These are phyloP conservation scores for Multifurca ochricompacta DNA, from an alignment of 768 basidiomycete genomes.

Conservation along the genomic window DNA sequence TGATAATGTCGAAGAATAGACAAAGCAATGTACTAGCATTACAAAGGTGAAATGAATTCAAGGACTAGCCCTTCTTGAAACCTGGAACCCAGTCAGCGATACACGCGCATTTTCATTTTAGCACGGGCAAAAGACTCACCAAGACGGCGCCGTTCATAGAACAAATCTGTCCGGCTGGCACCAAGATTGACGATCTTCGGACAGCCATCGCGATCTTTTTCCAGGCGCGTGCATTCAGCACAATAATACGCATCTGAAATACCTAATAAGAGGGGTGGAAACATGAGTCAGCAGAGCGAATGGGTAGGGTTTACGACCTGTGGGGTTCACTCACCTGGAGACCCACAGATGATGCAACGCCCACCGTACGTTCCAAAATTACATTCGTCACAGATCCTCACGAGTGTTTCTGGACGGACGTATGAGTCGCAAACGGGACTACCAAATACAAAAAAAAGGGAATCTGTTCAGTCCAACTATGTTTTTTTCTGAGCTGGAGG, in stretches of 20 bases:
- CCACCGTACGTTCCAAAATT: slow-evolving; percentile 99
- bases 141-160: slow-evolving; percentile 83
- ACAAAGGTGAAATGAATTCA: neutral
- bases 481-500: neutral
- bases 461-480: neutral
- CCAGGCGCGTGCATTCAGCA: slow-evolving; percentile 91
- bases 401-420: slow-evolving; percentile 95
- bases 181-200: slow-evolving; percentile 98
- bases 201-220: slow-evolving; percentile 97
- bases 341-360: slow-evolving; percentile 94
- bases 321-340: slow-evolving; percentile 58
- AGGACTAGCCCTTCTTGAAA: slow-evolving; percentile 53
- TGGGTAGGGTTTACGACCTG: neutral
- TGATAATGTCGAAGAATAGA: neutral
- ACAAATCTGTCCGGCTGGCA: slow-evolving; percentile 84
- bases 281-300: neutral
- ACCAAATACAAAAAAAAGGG: neutral
- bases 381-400: slow-evolving; percentile 98
- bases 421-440: slow-evolving; percentile 99
- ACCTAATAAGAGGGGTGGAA: slow-evolving; percentile 40
- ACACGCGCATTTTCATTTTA: neutral
- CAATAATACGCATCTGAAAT: slow-evolving; percentile 99
- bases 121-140: slow-evolving; percentile 38
- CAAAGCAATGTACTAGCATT: neutral
- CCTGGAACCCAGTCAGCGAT: slow-evolving; percentile 32